Evolutionary conservation across 495 filamentous ascomycete genomes (phyloP).

Genomic region (Durotheca rogersii): DNA sequence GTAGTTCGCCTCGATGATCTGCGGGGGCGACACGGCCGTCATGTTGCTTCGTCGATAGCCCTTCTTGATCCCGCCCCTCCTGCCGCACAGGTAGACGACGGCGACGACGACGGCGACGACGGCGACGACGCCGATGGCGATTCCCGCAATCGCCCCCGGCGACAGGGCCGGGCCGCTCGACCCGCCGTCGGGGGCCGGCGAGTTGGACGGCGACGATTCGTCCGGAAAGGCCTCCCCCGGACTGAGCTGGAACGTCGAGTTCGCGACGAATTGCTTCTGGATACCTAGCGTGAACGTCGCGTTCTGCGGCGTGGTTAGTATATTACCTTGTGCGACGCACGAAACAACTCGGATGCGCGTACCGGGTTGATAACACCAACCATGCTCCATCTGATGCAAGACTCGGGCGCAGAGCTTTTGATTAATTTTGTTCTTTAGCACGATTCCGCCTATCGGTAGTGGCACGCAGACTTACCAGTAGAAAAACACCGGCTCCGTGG

Average conservation of each 20-base stretch:
- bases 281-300: constrained; percentile 31
- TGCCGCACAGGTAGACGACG: constrained; percentile 47
- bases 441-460: no score
- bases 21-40: background rate
- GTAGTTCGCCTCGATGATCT: constrained; percentile 29
- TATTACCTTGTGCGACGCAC: background rate
- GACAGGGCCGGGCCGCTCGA: constrained; percentile 15
- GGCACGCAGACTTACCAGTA: constrained; percentile 47
- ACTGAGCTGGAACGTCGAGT: constrained; percentile 36
- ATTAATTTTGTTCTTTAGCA: no score
- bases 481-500: constrained; percentile 60
- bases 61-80: constrained; percentile 38
- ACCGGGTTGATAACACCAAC: constrained; percentile 53
- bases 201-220: constrained; percentile 17
- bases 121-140: constrained; percentile 47
- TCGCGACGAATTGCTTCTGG: constrained; percentile 33
- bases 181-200: constrained; percentile 6
- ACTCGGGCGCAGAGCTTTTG: constrained; percentile 23
- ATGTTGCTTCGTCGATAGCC: constrained; percentile 23
- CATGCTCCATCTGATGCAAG: constrained; percentile 46
- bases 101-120: constrained; percentile 39
- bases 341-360: background rate
- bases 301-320: constrained; percentile 20
- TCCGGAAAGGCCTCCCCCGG: constrained; percentile 43
- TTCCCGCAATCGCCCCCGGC: constrained; percentile 49